Base-by-base conservation (phyloP, 371 early-diverging fungal species). In the Mucor circinelloides region DNA sequence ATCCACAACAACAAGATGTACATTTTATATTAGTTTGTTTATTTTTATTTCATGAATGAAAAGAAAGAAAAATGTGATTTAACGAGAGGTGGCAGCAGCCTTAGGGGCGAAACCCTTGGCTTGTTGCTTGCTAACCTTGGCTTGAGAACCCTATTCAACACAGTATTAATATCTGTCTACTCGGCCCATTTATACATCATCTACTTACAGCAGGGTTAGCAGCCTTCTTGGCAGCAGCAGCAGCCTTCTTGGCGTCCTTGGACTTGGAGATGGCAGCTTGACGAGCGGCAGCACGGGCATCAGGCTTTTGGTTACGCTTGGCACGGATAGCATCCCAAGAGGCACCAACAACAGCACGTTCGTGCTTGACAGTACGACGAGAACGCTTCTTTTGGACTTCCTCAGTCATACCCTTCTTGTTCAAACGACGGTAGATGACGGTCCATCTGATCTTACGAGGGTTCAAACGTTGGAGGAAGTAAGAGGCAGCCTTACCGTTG, bases 371-470 rank as follows among this genome's bases (percentile, higher is more conserved):
- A 62, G 92, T 86, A 75, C 93, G 91, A 78, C 94, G 93, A 69
- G 94, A 89, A 77, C 96, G 91, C 94, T 97, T 98, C 94, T 97
- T 97, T 85, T 94, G 80, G 50, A 90, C 89, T 85, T 97, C 97
- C 78, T 95, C 95, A 75, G 93, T 92, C 83, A 95, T 90, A 84
- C 97, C 99, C 95, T 98, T 98, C 92, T 95, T 95, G 94, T 97
- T 94, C 81, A 96, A 88, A 85, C 95, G 95, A 83, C 99, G 95
- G 94, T 91, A 97, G 73, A 96, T 93, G 48, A 90, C 87, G 62
- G 99, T 98, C 99, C 99, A 98, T 86, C 90, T 87, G 77, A 97
- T 89, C 91, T 97, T 97, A 80, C 97, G 94, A 27, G 64, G 97
- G 91, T 97, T 98, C 87, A 92, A 87, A 77, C 92, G 90, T 87